Evolutionary conservation across 2,329 filamentous ascomycete species (phyloP), one percentile per base, ranked within the genome.

Genomic region (Cyclaneusma minus): DNA sequence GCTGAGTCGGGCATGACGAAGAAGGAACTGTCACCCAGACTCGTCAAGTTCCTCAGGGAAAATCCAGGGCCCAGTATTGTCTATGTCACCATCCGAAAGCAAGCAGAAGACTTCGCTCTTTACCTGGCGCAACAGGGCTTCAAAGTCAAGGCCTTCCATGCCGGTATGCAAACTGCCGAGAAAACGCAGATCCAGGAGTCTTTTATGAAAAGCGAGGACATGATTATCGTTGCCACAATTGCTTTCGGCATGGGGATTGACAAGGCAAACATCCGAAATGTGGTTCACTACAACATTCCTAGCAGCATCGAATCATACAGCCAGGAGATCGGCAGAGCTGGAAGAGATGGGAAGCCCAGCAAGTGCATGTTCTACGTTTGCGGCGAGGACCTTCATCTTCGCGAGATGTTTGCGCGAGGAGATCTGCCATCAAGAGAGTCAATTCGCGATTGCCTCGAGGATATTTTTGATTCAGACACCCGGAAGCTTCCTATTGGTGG

Each of bases 221-320:
- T 51, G n/a, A 56, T 63, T 14, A 55, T 64, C 8, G 56, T 62
- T 11, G 62, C 64, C 3, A 69, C 64, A 0, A 68, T 68, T 21
- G 65, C 65, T 1, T 69, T 69, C 26, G 65, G 64, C 1, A 69
- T 69, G 64, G 65, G 65, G 0, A 67, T 69, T 11, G 64, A 69
- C 39, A 69, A 69, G 33, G 32, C 52, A 17, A 52, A 63, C 25
- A 67, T 69, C 21, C 54, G 64, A 5, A 67, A 64, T 30, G 54
- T 69, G 17, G 38, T 68, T 7, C 64, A 68, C 32, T 65, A 55
- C 36, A 59, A 62, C 26, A 43, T 66, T 3, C 51, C 64, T 0
- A 54, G 49, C 28, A 64, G 59, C 6, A 43, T 69, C 2, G 64
- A 69, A 34, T 62, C 64, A 15, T 69, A 69, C 37, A 64, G 61